Conservation (phyloP, 371 early-diverging fungal genomes). For the Syncephalis fuscata region DNA sequence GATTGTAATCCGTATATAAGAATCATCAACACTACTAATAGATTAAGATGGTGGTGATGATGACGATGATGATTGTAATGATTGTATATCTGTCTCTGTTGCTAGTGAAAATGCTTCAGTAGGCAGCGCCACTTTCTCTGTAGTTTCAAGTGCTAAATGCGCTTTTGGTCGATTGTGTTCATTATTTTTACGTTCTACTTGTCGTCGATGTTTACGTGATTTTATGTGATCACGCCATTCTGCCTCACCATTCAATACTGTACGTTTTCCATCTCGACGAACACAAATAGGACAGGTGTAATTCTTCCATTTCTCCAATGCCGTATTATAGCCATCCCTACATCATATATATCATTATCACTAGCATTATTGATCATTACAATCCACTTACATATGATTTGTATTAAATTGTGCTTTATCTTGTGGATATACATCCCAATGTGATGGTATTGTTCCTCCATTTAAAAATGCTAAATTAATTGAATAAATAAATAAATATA, state of each 20-base stretch:
- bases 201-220: slow-evolving; percentile 39
- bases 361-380: neutral
- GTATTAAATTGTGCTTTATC: slow-evolving; percentile 19
- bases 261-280: slow-evolving; percentile 13
- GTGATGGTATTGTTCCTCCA: slow-evolving; percentile 14
- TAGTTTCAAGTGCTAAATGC: too few species aligned
- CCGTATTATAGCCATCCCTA: slow-evolving; percentile 13
- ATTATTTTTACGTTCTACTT: neutral
- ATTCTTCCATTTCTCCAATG: slow-evolving; percentile 38
- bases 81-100: too few species aligned
- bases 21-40: too few species aligned
- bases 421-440: slow-evolving; percentile 15
- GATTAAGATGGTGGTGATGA: too few species aligned
- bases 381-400: slow-evolving; percentile 2
- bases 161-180: too few species aligned
- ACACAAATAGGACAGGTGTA: slow-evolving; percentile 42
- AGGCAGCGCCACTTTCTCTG: too few species aligned
- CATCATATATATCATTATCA: neutral
- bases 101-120: too few species aligned
- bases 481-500: neutral
- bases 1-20: too few species aligned
- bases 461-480: slow-evolving; percentile 1
- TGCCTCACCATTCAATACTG: slow-evolving; percentile 40
- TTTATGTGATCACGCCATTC: slow-evolving; percentile 47
- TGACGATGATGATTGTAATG: too few species aligned